Conservation (phyloP, 1,284 basidiomycete species). For the Rhodotorula sp. region DNA sequence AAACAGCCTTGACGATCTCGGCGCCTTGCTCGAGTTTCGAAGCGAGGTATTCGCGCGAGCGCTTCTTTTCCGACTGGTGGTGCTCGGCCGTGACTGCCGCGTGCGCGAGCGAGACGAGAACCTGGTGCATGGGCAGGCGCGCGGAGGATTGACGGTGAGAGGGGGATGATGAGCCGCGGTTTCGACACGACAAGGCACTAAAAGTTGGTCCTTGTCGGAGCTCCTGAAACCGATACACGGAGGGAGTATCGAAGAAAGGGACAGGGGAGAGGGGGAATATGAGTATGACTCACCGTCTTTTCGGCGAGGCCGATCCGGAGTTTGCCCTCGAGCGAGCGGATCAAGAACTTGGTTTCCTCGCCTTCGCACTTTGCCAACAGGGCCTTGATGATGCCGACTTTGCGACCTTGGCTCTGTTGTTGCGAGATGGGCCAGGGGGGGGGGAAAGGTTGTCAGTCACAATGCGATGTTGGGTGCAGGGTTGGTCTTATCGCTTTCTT, state of each 20-base stretch:
- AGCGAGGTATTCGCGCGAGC: constrained; percentile 63
- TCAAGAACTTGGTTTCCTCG: constrained; percentile 90
- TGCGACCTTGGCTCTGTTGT: constrained; percentile 80
- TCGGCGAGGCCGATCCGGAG: constrained; percentile 96
- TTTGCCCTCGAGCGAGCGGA: constrained; percentile 94
- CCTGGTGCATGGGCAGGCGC: constrained; percentile 2
- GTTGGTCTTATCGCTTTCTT: too few relatives aligned
- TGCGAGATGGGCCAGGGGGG: background rate
- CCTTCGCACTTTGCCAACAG: constrained; percentile 88
- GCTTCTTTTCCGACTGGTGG: constrained; percentile 48
- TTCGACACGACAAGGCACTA: too few relatives aligned
- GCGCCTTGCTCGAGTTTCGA: constrained; percentile 75
- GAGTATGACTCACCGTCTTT: constrained; percentile 60
- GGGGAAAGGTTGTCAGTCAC: background rate
- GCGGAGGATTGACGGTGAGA: background rate
- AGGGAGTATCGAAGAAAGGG: constrained; percentile 29
- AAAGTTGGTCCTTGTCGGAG: too few relatives aligned
- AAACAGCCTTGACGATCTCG: constrained; percentile 81
- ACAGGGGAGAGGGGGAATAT: too few relatives aligned
- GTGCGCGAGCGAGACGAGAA: constrained; percentile 82
- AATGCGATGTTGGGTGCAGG: too few relatives aligned
- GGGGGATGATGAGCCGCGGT: background rate
- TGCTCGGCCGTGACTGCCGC: constrained; percentile 63
- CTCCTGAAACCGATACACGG: too few relatives aligned
- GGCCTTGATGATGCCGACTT: constrained; percentile 93